These are phyloP conservation scores for Beauveria brongniartii DNA, from an alignment of 2,329 filamentous ascomycete genomes.

Conservation along the genomic window DNA sequence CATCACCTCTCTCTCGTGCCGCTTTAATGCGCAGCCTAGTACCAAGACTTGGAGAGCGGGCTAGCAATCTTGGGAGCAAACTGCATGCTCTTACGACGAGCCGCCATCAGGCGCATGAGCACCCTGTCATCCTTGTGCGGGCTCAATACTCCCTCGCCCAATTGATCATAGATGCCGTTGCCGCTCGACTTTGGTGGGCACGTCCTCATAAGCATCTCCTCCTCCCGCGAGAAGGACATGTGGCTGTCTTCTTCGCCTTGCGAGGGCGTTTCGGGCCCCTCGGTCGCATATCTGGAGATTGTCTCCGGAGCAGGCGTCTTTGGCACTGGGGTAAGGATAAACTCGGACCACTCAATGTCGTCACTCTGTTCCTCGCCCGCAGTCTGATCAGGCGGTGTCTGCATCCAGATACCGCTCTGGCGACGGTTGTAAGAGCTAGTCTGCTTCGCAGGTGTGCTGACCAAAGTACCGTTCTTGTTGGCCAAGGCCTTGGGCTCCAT, in stretches of 20 bases:
- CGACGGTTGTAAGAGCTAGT: slow-evolving; percentile 44
- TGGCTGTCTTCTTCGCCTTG: slow-evolving; percentile 25
- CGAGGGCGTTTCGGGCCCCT: slow-evolving; percentile 39
- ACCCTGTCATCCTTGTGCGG: slow-evolving; percentile 48
- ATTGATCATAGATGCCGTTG: slow-evolving; percentile 23
- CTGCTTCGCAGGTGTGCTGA: slow-evolving; percentile 33
- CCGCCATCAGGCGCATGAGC: slow-evolving; percentile 58
- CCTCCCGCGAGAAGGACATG: slow-evolving; percentile 25
- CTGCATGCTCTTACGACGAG: slow-evolving; percentile 67
- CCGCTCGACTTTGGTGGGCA: slow-evolving; percentile 43
- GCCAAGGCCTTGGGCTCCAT: slow-evolving; percentile 69
- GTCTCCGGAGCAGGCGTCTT: slow-evolving; percentile 51
- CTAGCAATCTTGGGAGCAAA: slow-evolving; percentile 70
- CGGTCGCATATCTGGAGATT: slow-evolving; percentile 43
- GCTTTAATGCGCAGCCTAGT: slow-evolving; percentile 5
- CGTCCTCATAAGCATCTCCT: slow-evolving; percentile 40
- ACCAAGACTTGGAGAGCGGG: slow-evolving; percentile 55
- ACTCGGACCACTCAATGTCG: slow-evolving; percentile 33
- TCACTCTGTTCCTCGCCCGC: slow-evolving; percentile 31
- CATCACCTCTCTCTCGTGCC: not conserved
- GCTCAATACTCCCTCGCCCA: slow-evolving; percentile 37
- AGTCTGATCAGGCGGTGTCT: slow-evolving; percentile 40
- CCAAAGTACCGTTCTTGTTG: slow-evolving; percentile 59
- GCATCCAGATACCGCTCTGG: slow-evolving; percentile 47
- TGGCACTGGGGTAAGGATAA: slow-evolving; percentile 46